Percentiles rank a stretch among this genome's conserved stretches.
Conservation (phyloP, 306 rosid species). For the Sicyos baderoa region DNA sequence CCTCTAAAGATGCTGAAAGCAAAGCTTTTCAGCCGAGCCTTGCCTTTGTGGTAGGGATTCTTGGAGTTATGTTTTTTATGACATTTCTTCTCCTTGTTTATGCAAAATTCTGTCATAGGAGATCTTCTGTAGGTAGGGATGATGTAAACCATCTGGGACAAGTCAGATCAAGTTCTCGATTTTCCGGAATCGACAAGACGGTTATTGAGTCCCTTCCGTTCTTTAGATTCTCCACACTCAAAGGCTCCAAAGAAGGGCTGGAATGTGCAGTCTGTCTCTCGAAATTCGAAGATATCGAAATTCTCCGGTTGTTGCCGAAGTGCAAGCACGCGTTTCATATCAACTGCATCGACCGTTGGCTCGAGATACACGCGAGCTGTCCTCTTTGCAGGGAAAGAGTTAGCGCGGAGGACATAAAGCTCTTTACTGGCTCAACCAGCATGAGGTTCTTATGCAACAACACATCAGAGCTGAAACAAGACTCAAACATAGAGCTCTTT, state of each 20-base stretch:
- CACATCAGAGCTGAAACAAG: slow-evolving; percentile 42
- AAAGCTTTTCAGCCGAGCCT: slow-evolving; percentile 55
- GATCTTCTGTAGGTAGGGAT: slow-evolving; percentile 17
- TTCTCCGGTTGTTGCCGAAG: slow-evolving; percentile 69
- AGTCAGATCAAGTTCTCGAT: slow-evolving; percentile 47
- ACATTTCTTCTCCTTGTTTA: slow-evolving; percentile 58
- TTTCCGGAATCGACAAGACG: slow-evolving; percentile 75
- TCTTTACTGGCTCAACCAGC: slow-evolving; percentile 49
- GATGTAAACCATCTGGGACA: slow-evolving; percentile 25
- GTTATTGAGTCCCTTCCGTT: slow-evolving; percentile 82
- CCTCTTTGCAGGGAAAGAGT: slow-evolving; percentile 79
- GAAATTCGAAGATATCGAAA: slow-evolving; percentile 71
- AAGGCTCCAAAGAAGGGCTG: slow-evolving; percentile 75
- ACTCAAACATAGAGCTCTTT: slow-evolving; percentile 64
- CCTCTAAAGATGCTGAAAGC: slow-evolving; percentile 21
- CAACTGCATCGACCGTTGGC: slow-evolving; percentile 84
- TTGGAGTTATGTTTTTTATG: slow-evolving; percentile 40
- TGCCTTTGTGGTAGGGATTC: slow-evolving; percentile 55
- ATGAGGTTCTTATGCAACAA: slow-evolving; percentile 41
- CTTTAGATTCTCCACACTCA: slow-evolving; percentile 74
- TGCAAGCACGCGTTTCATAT: slow-evolving; percentile 92
- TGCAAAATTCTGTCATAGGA: slow-evolving; percentile 46
- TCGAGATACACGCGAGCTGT: slow-evolving; percentile 79
- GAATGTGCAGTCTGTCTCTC: slow-evolving; percentile 86
- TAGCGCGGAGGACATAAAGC: slow-evolving; percentile 49